Evolutionary conservation across 2,329 filamentous ascomycete genomes (phyloP), one percentile per base, ranked within the genome.

Genomic region (Zalaria obscura): DNA sequence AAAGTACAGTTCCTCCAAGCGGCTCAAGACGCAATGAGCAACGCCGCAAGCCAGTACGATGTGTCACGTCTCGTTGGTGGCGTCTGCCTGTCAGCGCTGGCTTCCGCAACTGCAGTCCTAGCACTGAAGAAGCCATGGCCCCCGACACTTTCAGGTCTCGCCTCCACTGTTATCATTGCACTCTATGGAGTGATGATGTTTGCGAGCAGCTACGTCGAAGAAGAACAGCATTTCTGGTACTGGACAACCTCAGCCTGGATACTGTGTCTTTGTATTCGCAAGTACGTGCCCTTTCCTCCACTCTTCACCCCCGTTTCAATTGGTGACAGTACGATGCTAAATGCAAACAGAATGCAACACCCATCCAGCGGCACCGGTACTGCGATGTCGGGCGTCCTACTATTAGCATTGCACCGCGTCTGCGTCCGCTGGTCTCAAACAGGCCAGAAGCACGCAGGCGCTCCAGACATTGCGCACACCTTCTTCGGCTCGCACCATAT

Each of bases 151-250:
- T 60, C 73, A 0, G 60, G 58, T 4, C 11, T 60, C n/a, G 62
- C 59, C 48, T 63, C 62, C 45, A 44, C 55, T 3, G 28, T 62
- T 3, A 54, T 57, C 0, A 52, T 59, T 5, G 10, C 55, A 2
- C 53, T 69, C 4, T 94, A 96, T 55, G 78, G 80, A 1, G 59
- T 76, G 32, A 93, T 95, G 77, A 96, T 96, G 88, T 96, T 96
- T 62, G 89, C 88, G 6, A 94, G 85, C 57, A 96, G 88, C 55
- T 98, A 91, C 58, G 86, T 98, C 2, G 91, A 98, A 61, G 91
- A 98, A 63, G 91, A 98, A 59, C 91, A 98, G 39, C 86, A 96
- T 50, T 95, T 94, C 58, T 98, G 91, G 91, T 96, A 98, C 62
- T 96, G 89, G 87, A 64, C 76, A 1, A 74, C 80, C 0, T 78